Percentiles rank a stretch among this genome's conserved stretches.
Conservation (phyloP, 2,329 filamentous ascomycete species). For the Aschersonia sp. region DNA sequence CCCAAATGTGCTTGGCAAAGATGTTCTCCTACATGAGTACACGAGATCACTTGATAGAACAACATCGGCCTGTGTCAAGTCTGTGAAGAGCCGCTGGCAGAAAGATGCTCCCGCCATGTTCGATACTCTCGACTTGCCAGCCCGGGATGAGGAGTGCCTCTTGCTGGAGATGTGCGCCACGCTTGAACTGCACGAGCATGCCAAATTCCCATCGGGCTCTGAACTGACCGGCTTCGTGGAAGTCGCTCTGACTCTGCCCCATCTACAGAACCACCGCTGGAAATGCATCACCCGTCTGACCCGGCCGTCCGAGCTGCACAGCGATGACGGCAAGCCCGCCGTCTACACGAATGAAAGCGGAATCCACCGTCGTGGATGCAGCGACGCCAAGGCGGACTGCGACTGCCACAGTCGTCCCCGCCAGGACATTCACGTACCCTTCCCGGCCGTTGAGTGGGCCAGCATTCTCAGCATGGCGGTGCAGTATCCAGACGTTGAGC, state of each 20-base stretch:
- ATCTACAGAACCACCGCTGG: slow-evolving; percentile 42
- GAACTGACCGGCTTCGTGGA: slow-evolving; percentile 46
- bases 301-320: slow-evolving; percentile 39
- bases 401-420: slow-evolving; percentile 33
- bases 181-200: slow-evolving; percentile 41
- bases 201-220: slow-evolving; percentile 42
- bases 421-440: slow-evolving; percentile 38
- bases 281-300: slow-evolving; percentile 43
- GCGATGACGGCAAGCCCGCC: slow-evolving; percentile 25
- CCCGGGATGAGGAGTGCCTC: slow-evolving; percentile 35
- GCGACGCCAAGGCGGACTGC: slow-evolving; percentile 29
- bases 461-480: slow-evolving; percentile 42
- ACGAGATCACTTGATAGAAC: slow-evolving; percentile 37
- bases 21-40: slow-evolving; percentile 44
- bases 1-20: slow-evolving; percentile 33
- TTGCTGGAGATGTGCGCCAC: slow-evolving; percentile 49
- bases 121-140: slow-evolving; percentile 32
- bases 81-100: slow-evolving; percentile 41
- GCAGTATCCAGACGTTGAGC: slow-evolving; percentile 30
- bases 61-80: slow-evolving; percentile 39
- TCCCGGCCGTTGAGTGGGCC: slow-evolving; percentile 43
- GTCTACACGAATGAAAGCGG: slow-evolving; percentile 36
- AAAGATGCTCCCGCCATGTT: slow-evolving; percentile 41
- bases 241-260: slow-evolving; percentile 38
- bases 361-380: slow-evolving; percentile 38